Base-by-base conservation (phyloP, 331 rosid genomes). In the Quercus tomentella region DNA sequence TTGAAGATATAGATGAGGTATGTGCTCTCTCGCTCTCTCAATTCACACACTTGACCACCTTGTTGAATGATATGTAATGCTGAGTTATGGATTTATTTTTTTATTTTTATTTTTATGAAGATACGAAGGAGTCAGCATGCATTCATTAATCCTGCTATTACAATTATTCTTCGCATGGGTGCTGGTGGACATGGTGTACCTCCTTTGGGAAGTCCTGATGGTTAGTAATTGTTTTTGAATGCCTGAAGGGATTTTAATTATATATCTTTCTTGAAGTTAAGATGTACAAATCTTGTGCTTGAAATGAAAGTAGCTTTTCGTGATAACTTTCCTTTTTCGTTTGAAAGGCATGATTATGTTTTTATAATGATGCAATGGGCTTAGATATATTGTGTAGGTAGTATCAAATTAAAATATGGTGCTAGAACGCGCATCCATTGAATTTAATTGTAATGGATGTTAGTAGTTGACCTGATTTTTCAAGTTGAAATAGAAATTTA, bases 121-220 rank as follows among this genome's bases (percentile, higher is more conserved):
- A 88, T 95, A 75, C 90, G 99, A 79, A 89, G 99, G 86, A 93
- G 94, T 87, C 99, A 95, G 80, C 99, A 95, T 89, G 99, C 99
- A 80, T 84, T 93, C 82, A 95, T 95, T 78, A 95, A 95, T 88
- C 99, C 99, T 82, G 93, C 99, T 76, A 84, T 95, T 82, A 95
- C 99, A 73, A 93, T 95, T 74, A 89, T 90, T 80, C 94, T 95
- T 75, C 97, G 97, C 74, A 88, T 91, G 99, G 99, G 99, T 85
- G 97, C 99, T 78, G 99, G 98, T 83, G 99, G 99, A 84, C 97
- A 93, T 77, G 99, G 99, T 60, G 99, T 95, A 63, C 99, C 99
- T 87, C 99, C 98, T 74, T 83, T 95, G 82, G 99, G 99, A 86
- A 93, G 94, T 83, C 99, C 99, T 77, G 99, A 95, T 89, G 99